Conservation (phyloP, 306 rosid genomes). For the Rosa multiflora region DNA sequence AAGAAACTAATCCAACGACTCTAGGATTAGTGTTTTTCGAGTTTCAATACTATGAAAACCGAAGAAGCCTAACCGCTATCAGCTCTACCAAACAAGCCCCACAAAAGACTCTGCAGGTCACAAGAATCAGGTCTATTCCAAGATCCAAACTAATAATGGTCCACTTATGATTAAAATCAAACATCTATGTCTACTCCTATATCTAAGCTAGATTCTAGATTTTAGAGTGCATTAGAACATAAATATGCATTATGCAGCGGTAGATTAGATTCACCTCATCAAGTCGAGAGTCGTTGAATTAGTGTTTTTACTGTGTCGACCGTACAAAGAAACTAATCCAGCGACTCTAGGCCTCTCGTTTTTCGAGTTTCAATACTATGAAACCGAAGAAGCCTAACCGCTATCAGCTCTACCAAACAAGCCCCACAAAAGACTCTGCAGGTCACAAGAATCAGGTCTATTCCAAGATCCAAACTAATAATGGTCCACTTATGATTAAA, state of each 20-base stretch:
- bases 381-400: background rate
- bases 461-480: background rate
- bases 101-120: background rate
- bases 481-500: background rate
- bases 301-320: no score
- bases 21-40: background rate
- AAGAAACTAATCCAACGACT: background rate
- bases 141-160: background rate
- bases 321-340: background rate
- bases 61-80: background rate
- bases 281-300: background rate
- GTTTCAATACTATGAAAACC: background rate
- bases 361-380: background rate
- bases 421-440: background rate
- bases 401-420: background rate
- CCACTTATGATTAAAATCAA: background rate
- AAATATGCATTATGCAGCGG: background rate
- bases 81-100: background rate
- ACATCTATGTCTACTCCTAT: background rate
- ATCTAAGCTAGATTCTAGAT: background rate
- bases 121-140: background rate
- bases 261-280: no score
- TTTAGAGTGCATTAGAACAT: background rate
- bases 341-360: background rate
- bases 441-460: constrained; percentile 1